These are phyloP conservation scores for Dissoconium aciculare DNA, from an alignment of 2,329 filamentous ascomycete species.

Conservation along the genomic window DNA sequence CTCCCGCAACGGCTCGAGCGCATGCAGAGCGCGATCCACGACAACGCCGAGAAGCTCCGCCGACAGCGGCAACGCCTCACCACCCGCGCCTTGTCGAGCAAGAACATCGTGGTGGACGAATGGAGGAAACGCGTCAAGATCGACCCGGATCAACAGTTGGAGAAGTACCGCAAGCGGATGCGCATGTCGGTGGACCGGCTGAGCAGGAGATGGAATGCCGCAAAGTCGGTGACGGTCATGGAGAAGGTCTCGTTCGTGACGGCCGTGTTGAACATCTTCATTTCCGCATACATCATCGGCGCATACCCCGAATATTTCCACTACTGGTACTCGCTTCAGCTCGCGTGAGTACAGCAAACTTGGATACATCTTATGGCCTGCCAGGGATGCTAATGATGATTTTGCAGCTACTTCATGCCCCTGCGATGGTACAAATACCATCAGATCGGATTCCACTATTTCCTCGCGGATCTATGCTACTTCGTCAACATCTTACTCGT, in stretches of 20 bases:
- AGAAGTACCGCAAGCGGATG: slow-evolving; percentile 81
- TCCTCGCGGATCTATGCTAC: slow-evolving; percentile 92
- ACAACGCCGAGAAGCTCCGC: slow-evolving; percentile 72
- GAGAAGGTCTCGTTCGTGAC: slow-evolving; percentile 96
- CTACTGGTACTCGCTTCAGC: slow-evolving; percentile 54
- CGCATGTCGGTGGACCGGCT: slow-evolving; percentile 76
- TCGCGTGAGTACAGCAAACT: slow-evolving; percentile 15
- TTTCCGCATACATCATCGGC: slow-evolving; percentile 87
- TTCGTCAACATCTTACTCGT: slow-evolving; percentile 84
- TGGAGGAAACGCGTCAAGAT: slow-evolving; percentile 65
- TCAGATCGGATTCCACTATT: slow-evolving; percentile 87
- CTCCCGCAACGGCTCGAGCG: slow-evolving; percentile 82
- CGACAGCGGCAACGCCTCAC: slow-evolving; percentile 69
- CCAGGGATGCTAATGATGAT: slow-evolving; percentile 8
- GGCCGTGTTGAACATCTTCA: slow-evolving; percentile 92
- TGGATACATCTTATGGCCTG: neutral
- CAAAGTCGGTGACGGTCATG: slow-evolving; percentile 69
- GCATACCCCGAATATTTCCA: slow-evolving; percentile 76
- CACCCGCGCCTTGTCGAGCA: slow-evolving; percentile 60
- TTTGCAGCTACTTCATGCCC: slow-evolving; percentile 75
- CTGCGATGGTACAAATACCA: slow-evolving; percentile 87
- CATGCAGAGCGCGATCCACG: slow-evolving; percentile 66
- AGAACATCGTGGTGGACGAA: slow-evolving; percentile 79
- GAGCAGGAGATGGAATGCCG: slow-evolving; percentile 73
- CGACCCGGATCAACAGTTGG: slow-evolving; percentile 79